Conservation (phyloP, 352 stramenopile species). For the Globisporangium splendens region DNA sequence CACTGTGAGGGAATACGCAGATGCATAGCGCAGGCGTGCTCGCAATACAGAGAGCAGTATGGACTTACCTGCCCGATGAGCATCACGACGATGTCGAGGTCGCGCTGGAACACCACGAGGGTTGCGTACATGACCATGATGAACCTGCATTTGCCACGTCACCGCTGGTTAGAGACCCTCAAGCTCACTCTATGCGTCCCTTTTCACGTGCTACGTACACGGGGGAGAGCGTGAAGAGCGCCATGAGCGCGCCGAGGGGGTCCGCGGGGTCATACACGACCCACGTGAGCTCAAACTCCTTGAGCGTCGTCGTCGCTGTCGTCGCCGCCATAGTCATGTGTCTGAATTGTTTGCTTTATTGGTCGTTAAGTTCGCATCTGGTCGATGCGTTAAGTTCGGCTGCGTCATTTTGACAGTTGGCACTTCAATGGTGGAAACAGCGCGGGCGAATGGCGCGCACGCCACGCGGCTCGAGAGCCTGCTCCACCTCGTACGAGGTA, state of each 20-base stretch:
- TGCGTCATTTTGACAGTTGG: no score
- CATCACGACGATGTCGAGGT: slow-evolving; percentile 71
- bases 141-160: slow-evolving; percentile 38
- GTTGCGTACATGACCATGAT: slow-evolving; percentile 84
- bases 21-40: not conserved
- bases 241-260: slow-evolving; percentile 56
- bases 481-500: slow-evolving; percentile 70
- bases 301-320: slow-evolving; percentile 21
- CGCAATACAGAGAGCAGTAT: no score
- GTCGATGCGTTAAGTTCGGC: no score
- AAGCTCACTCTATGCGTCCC: no score
- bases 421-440: not conserved
- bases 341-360: not conserved
- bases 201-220: slow-evolving; percentile 31
- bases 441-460: slow-evolving; percentile 21
- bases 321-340: not conserved
- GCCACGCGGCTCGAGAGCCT: slow-evolving; percentile 75
- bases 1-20: not conserved
- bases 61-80: slow-evolving; percentile 58
- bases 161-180: no score
- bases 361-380: not conserved
- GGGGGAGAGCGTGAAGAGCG: slow-evolving; percentile 73
- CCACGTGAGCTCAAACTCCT: slow-evolving; percentile 82
- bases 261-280: slow-evolving; percentile 79
- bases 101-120: slow-evolving; percentile 71